These are phyloP conservation scores for Scheffersomyces cryptocercus DNA, from an alignment of 1,139 yeast genomes.

Conservation along the genomic window DNA sequence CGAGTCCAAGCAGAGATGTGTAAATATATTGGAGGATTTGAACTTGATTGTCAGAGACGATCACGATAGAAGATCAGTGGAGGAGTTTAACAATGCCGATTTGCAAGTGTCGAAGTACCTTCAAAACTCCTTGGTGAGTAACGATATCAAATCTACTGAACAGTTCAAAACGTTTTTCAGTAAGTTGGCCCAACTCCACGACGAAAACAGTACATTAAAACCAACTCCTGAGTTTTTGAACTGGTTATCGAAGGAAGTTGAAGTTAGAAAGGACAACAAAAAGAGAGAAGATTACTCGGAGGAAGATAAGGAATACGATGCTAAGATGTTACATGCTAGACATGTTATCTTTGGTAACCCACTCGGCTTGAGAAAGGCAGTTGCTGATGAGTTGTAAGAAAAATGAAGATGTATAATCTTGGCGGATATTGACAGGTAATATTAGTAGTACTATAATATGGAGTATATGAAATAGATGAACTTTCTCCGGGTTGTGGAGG, in stretches of 20 bases:
- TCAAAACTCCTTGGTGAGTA: conserved; percentile 27
- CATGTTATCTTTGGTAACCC: conserved; percentile 82
- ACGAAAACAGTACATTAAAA: conserved; percentile 20
- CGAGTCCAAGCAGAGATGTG: conserved; percentile 32
- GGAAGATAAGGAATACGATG: conserved; percentile 40
- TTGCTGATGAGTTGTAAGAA: conserved; percentile 51
- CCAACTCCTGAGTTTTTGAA: conserved; percentile 44
- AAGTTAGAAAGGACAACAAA: conserved; percentile 31
- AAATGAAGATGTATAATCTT: conserved; percentile 5
- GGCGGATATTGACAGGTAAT: not conserved
- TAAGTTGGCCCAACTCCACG: conserved; percentile 41
- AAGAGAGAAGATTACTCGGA: conserved; percentile 31
- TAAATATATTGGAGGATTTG: conserved; percentile 45
- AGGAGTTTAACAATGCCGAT: conserved; percentile 23
- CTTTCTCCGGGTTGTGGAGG: too few species aligned
- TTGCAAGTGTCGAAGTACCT: conserved; percentile 29
- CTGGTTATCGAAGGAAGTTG: conserved; percentile 64
- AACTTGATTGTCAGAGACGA: conserved; percentile 18
- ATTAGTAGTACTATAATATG: not conserved
- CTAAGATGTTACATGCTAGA: conserved; percentile 55
- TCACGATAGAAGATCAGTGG: conserved; percentile 23
- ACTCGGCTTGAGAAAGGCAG: conserved; percentile 61
- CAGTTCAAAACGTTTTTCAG: conserved; percentile 46
- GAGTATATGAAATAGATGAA: not conserved
- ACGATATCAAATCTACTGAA: conserved; percentile 27